Evolutionary conservation across 192 early-diverging fungal genomes (phyloP).

Genomic region (Backusella sp.): DNA sequence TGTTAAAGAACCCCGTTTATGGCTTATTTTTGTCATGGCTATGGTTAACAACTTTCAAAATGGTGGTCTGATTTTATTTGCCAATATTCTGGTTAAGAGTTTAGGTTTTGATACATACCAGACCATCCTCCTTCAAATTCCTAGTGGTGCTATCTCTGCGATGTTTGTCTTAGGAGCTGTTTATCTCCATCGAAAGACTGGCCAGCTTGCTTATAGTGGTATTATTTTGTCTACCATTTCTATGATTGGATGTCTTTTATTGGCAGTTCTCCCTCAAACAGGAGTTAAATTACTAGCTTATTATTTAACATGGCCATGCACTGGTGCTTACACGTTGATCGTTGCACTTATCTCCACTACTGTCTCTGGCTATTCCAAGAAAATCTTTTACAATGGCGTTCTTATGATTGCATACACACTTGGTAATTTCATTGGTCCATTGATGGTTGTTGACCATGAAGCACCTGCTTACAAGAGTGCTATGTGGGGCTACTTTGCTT

Average conservation of each 20-base stretch:
- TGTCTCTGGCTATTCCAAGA: slow-evolving; percentile 19
- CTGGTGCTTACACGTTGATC: neutral
- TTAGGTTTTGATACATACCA: slow-evolving; percentile 20
- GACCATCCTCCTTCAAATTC: slow-evolving; percentile 9
- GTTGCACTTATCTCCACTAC: neutral
- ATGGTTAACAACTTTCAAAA: slow-evolving; percentile 16
- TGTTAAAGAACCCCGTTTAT: slow-evolving; percentile 24
- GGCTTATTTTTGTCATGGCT: neutral
- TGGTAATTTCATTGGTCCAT: slow-evolving; percentile 19
- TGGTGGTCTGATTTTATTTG: slow-evolving; percentile 24
- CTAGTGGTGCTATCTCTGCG: neutral
- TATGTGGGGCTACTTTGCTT: slow-evolving; percentile 3
- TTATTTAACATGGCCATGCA: neutral
- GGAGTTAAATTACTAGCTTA: neutral
- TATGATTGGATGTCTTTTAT: neutral
- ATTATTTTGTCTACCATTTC: neutral
- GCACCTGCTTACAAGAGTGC: slow-evolving; percentile 16
- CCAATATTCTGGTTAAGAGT: slow-evolving; percentile 1
- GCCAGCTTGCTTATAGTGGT: neutral
- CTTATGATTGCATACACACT: slow-evolving; percentile 12
- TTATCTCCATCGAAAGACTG: neutral
- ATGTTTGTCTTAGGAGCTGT: neutral
- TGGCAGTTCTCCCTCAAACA: neutral
- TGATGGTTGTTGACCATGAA: slow-evolving; percentile 17
- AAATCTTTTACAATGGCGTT: slow-evolving; percentile 7